Evolutionary conservation across 805 yeast species (phyloP).

Genomic region (Yarrowia sp.): DNA sequence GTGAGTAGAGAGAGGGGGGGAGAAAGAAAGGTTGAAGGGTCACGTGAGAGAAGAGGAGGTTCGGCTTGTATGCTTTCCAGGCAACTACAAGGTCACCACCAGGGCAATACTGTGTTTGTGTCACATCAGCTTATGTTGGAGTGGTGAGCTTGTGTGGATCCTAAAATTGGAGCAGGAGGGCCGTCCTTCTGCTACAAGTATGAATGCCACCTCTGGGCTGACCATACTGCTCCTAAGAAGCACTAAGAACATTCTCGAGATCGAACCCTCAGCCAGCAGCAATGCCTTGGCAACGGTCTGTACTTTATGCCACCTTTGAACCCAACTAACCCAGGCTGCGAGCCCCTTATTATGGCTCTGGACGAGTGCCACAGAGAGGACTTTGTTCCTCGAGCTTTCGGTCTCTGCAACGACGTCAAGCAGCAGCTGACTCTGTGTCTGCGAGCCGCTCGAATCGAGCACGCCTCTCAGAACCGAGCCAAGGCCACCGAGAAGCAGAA

Average conservation of each 20-base stretch:
- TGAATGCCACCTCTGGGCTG: too few species aligned
- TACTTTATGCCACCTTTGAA: background rate
- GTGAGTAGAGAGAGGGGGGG: constrained; percentile 9
- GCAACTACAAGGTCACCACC: background rate
- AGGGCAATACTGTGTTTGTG: background rate
- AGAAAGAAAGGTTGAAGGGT: too few species aligned
- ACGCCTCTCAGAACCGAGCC: constrained; percentile 57
- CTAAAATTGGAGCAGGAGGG: too few species aligned
- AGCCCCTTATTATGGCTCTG: constrained; percentile 80
- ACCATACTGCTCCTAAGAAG: too few species aligned
- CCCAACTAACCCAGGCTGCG: constrained; percentile 61
- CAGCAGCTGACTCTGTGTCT: constrained; percentile 80
- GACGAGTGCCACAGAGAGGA: constrained; percentile 82
- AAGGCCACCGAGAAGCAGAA: constrained; percentile 64
- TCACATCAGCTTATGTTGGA: background rate
- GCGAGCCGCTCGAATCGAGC: constrained; percentile 75
- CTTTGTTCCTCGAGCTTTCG: constrained; percentile 72
- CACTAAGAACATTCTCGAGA: too few species aligned
- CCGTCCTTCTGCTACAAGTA: too few species aligned
- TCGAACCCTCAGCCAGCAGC: too few species aligned
- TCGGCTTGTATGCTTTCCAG: too few species aligned
- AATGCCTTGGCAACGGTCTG: too few species aligned
- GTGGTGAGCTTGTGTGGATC: too few species aligned
- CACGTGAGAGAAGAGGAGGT: background rate
- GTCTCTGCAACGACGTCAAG: constrained; percentile 83